These are phyloP conservation scores for Breviolum minutum DNA, from an alignment of 73 alveolate genomes.

Conservation along the genomic window DNA sequence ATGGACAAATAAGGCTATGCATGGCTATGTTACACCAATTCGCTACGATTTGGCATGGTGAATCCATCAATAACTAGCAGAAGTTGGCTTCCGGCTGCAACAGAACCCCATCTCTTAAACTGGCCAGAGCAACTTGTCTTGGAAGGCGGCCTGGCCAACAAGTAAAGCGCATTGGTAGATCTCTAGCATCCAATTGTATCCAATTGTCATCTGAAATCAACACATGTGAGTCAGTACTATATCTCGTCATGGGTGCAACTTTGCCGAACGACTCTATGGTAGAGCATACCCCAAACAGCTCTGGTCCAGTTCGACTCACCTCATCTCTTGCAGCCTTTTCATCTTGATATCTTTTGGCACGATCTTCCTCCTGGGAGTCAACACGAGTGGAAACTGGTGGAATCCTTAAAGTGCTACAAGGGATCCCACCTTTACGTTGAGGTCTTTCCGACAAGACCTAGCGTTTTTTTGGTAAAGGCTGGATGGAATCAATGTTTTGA, in stretches of 20 bases:
- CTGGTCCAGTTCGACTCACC: background rate
- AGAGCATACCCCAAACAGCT: background rate
- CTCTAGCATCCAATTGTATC: background rate
- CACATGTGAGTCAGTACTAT: background rate
- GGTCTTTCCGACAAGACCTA: too few relatives aligned
- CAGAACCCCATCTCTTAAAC: background rate
- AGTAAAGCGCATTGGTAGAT: background rate
- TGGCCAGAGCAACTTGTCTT: constrained; percentile 61
- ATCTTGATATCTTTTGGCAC: constrained; percentile 53
- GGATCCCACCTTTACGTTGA: too few relatives aligned
- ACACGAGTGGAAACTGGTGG: background rate
- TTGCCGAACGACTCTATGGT: background rate
- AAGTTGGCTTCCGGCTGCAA: too few relatives aligned
- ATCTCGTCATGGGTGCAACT: background rate
- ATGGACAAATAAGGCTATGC: too few relatives aligned
- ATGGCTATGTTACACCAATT: too few relatives aligned
- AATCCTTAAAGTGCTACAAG: background rate
- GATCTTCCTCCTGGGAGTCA: constrained; percentile 66
- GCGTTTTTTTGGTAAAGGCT: too few relatives aligned
- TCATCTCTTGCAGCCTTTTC: constrained; percentile 70
- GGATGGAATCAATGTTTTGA: background rate
- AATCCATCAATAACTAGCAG: too few relatives aligned
- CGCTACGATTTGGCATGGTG: too few relatives aligned
- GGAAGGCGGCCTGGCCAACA: constrained; percentile 37
- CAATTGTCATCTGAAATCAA: background rate